Percentiles rank a stretch among this genome's conserved stretches.
Conservation (phyloP, 352 stramenopile species). For the Aphanomyces astaci region DNA sequence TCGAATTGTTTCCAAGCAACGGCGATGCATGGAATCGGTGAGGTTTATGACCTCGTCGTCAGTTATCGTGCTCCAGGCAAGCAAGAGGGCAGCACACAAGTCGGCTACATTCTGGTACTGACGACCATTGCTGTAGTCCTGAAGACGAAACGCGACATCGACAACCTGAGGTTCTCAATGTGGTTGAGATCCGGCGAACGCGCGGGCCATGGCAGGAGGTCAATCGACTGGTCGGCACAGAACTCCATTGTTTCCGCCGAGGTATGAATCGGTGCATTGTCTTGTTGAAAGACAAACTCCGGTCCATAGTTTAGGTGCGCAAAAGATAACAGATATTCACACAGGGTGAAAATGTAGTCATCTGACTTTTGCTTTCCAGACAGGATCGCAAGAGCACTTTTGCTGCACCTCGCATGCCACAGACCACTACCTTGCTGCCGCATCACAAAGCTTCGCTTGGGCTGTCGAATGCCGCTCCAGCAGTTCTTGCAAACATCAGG, state of each 20-base stretch:
- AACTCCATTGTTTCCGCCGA: too few species aligned
- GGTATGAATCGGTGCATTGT: too few species aligned
- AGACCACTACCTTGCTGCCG: constrained; percentile 23
- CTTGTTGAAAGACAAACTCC: too few species aligned
- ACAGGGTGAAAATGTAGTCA: constrained; percentile 28
- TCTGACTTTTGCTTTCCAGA: constrained; percentile 24
- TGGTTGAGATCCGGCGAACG: too few species aligned
- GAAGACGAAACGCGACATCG: neutral
- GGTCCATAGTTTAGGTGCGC: constrained; percentile 8
- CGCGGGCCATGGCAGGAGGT: too few species aligned
- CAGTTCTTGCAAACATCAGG: neutral
- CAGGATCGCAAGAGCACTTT: constrained; percentile 22
- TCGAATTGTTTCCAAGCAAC: neutral
- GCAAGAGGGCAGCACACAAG: neutral
- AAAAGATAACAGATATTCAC: constrained; percentile 27
- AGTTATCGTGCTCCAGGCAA: neutral
- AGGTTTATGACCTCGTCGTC: neutral
- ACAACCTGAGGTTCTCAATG: neutral
- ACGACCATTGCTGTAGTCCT: neutral
- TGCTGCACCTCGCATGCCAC: constrained; percentile 13
- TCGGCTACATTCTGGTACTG: neutral
- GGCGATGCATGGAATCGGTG: neutral
- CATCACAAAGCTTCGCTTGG: neutral
- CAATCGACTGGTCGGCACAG: too few species aligned
- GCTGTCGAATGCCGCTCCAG: neutral